A percentile compares a stretch with the other conserved stretches of the same genome.
Conservation (phyloP, 2,329 filamentous ascomycete genomes). For the Trichophaea hybrida region DNA sequence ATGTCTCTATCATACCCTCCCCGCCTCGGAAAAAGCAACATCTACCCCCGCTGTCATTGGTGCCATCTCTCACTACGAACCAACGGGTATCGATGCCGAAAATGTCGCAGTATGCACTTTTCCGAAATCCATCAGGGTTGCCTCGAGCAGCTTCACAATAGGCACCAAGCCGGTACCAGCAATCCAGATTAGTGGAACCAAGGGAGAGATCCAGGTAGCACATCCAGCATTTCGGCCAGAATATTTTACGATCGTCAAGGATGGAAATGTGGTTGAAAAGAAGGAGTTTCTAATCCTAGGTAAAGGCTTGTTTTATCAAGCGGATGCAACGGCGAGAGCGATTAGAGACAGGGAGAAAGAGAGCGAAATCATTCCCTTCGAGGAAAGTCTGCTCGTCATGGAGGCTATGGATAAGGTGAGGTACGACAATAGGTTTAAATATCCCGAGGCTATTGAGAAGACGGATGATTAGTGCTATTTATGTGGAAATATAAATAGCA, state of each 20-base stretch:
- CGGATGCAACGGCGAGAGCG: constrained; percentile 62
- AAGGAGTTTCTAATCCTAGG: constrained; percentile 34
- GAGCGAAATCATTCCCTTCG: constrained; percentile 53
- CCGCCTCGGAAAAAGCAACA: constrained; percentile 49
- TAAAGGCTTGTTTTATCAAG: constrained; percentile 82
- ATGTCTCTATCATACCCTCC: constrained; percentile 67
- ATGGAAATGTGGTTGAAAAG: constrained; percentile 35
- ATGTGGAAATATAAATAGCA: too few relatives aligned
- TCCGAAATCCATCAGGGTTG: constrained; percentile 60
- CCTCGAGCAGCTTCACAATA: constrained; percentile 50
- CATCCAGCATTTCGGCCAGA: constrained; percentile 56
- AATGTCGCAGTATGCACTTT: constrained; percentile 69
- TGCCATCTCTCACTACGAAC: constrained; percentile 55
- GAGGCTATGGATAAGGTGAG: constrained; percentile 59
- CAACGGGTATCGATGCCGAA: constrained; percentile 60
- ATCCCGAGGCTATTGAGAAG: constrained; percentile 52
- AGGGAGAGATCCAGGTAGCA: constrained; percentile 69
- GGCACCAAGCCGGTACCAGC: constrained; percentile 51
- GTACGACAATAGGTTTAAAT: constrained; percentile 46
- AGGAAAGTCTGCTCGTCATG: constrained; percentile 77
- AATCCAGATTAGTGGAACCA: constrained; percentile 65
- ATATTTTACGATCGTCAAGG: constrained; percentile 48
- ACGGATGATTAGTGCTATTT: background rate
- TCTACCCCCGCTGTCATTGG: constrained; percentile 53
- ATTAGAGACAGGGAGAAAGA: constrained; percentile 63